A percentile compares a stretch with the other conserved stretches of the same genome.
phyloP scores from a whole-genome alignment of 805 yeast genomes.

The Candida jianshihensis region DNA sequence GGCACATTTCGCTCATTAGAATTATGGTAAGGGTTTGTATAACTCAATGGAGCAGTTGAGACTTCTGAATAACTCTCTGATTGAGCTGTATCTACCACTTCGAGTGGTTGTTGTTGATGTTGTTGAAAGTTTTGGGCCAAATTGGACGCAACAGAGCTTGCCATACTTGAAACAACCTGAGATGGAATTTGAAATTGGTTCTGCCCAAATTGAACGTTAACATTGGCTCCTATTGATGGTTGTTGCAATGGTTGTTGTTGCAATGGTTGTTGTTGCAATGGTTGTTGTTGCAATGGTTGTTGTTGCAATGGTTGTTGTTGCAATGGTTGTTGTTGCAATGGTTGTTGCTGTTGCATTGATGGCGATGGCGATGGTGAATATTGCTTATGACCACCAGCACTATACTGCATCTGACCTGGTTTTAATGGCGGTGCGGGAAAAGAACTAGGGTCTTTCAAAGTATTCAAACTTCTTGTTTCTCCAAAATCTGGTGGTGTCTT shows the following conservation, averaged over 20 bases:
- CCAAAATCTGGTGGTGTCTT: slow-evolving; percentile 4
- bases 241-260: slow-evolving; percentile 2
- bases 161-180: background rate
- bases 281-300: slow-evolving; percentile 2
- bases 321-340: slow-evolving; percentile 5
- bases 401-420: slow-evolving; percentile 30
- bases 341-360: slow-evolving; percentile 8
- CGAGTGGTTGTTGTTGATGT: background rate
- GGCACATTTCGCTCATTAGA: too few relatives aligned
- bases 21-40: too few relatives aligned
- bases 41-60: background rate
- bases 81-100: background rate
- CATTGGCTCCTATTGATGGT: too few relatives aligned
- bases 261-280: background rate
- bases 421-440: slow-evolving; percentile 35
- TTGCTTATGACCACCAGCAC: slow-evolving; percentile 12
- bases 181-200: background rate
- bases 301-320: background rate
- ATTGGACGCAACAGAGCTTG: background rate
- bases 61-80: too few relatives aligned
- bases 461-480: slow-evolving; percentile 6
- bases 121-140: background rate
- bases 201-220: background rate
- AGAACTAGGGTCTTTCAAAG: slow-evolving; percentile 11
- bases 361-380: slow-evolving; percentile 5